These are phyloP conservation scores for Rhodotorula sp. DNA, from an alignment of 1,284 basidiomycete genomes.

Conservation along the genomic window DNA sequence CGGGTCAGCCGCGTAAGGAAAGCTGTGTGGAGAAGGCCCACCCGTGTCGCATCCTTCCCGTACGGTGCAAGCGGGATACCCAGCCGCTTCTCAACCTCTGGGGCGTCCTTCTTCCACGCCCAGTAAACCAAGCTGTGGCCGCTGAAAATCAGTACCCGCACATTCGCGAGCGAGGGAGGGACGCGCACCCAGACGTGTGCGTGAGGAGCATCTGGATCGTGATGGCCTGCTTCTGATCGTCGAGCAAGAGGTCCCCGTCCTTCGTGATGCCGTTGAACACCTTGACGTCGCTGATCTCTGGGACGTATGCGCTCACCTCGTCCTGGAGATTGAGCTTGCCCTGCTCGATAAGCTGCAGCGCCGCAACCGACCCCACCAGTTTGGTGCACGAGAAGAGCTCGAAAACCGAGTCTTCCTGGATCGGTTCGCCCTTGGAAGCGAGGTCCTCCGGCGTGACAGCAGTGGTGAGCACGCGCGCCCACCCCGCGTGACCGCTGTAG, in stretches of 20 bases:
- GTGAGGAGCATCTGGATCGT: slow-evolving; percentile 23
- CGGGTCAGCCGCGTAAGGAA: no score
- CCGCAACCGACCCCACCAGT: slow-evolving; percentile 18
- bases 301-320: slow-evolving; percentile 11
- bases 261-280: slow-evolving; percentile 9
- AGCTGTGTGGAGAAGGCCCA: neutral
- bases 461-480: neutral
- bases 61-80: slow-evolving; percentile 1
- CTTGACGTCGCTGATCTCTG: slow-evolving; percentile 15
- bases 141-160: neutral
- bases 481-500: slow-evolving; percentile 11
- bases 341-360: slow-evolving; percentile 31
- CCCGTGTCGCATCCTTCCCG: slow-evolving; percentile 5
- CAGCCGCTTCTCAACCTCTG: slow-evolving; percentile 1
- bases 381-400: slow-evolving; percentile 13
- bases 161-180: rapidly evolving
- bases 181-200: slow-evolving; percentile 14
- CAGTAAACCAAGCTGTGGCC: neutral
- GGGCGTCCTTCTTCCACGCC: neutral
- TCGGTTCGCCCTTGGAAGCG: neutral
- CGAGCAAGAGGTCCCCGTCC: slow-evolving; percentile 5
- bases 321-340: slow-evolving; percentile 22
- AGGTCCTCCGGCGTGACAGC: neutral
- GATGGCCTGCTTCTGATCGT: neutral
- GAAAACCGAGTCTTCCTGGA: slow-evolving; percentile 9